Evolutionary conservation across 2,329 filamentous ascomycete genomes (phyloP), one percentile per base, ranked within the genome.

Genomic region (Fusarium nematophilum): DNA sequence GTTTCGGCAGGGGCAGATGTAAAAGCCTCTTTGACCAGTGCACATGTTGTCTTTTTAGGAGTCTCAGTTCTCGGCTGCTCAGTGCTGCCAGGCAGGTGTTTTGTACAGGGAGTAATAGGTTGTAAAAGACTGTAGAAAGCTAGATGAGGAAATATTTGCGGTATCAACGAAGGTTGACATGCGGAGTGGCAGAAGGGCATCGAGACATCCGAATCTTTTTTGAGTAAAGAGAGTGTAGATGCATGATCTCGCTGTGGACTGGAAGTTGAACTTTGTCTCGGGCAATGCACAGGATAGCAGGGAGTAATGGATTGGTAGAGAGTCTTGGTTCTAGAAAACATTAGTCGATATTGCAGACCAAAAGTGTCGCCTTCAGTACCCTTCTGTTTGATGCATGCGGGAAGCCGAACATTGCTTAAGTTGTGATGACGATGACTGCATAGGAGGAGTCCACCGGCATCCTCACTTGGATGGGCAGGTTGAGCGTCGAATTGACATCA

Each of bases 1-100:
- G n/a, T 57, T 65, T 34, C 42, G 63, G 62, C 67, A 70, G 29
- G 66, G 66, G 30, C 67, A 70, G 37, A 70, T 36, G 8, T 65
- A 57, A 15, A 57, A 68, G 1, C 61, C 58, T 43, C 67, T 64
- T 9, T 67, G 59, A 9, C 64, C 65, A 74, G 64, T 66, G 18
- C 67, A 70, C 67, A 70, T 70, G 49, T 10, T 56, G 14, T 17
- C 3, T 31, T 14, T 18, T 13, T 14, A 34, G 5, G 14, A 5
- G 11, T 15, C 14, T 26, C n/a, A 18, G 6, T 33, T 13, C 15
- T 9, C 23, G 14, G 11, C 31, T 11, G 29, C 18, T 40, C 48
- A 9, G 46, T 29, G 31, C 15, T 42, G n/a, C 13, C 21, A 38
- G 34, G 30, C 11, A 27, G 21, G 30, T 8, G 14, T n/a, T 18